These are phyloP conservation scores for Fusarium transvaalense DNA, from an alignment of 2,329 filamentous ascomycete species.

Conservation along the genomic window DNA sequence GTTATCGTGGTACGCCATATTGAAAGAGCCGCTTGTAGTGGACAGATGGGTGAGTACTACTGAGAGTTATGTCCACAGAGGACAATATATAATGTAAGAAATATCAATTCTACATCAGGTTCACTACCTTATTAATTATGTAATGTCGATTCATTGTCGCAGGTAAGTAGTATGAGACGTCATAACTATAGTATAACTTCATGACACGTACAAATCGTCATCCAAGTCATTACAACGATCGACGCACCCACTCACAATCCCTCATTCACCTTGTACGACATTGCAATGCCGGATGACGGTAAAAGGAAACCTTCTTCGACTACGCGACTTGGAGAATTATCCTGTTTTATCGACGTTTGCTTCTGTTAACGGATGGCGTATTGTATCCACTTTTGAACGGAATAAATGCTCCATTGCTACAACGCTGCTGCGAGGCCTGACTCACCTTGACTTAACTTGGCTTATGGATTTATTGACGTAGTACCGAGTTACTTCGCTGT, in stretches of 20 bases:
- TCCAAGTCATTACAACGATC: neutral
- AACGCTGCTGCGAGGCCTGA: neutral
- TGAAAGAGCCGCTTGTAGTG: neutral
- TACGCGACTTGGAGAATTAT: neutral
- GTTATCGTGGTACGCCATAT: conserved; percentile 8
- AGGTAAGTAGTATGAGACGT: neutral
- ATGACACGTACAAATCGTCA: neutral
- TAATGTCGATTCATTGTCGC: neutral
- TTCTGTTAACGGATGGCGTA: neutral
- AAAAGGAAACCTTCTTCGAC: neutral
- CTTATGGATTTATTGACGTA: neutral
- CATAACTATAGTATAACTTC: neutral
- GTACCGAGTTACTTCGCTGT: neutral
- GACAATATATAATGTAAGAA: neutral
- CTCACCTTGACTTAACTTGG: neutral
- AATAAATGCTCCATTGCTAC: neutral
- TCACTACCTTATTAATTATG: neutral
- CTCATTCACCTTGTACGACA: neutral
- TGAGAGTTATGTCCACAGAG: neutral
- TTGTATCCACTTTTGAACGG: neutral
- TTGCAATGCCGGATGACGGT: neutral
- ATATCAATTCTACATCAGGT: neutral
- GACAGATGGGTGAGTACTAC: neutral
- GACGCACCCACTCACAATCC: neutral
- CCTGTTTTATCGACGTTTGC: neutral